phyloP scores from a whole-genome alignment of 2,329 filamentous ascomycete genomes.

The Cladobotryum protrusum region DNA sequence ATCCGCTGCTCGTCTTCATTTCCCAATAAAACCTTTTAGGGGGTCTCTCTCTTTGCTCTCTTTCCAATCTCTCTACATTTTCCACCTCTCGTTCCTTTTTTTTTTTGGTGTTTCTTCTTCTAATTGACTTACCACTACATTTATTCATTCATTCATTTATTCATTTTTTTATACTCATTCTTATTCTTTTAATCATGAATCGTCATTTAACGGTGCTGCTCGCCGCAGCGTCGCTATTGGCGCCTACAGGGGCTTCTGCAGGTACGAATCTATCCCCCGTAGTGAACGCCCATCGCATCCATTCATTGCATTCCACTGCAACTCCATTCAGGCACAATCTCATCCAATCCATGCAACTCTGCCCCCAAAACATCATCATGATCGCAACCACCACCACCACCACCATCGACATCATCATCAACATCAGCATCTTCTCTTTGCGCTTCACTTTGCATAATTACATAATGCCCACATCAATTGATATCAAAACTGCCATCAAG shows the following conservation, averaged over 20 bases:
- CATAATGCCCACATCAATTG: neutral
- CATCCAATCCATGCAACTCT: too few species aligned
- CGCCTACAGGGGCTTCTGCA: constrained; percentile 11
- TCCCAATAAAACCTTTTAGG: neutral
- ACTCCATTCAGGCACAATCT: neutral
- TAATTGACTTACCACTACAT: neutral
- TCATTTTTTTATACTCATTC: too few species aligned
- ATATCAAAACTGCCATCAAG: neutral
- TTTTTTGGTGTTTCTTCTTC: too few species aligned
- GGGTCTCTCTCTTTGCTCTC: neutral
- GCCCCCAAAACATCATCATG: too few species aligned
- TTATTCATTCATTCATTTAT: neutral
- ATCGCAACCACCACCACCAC: too few species aligned
- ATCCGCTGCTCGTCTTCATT: neutral
- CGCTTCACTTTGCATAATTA: too few species aligned
- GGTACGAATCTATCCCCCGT: constrained; percentile 11
- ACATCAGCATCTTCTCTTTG: too few species aligned
- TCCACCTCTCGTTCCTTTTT: neutral
- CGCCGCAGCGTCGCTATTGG: constrained; percentile 11
- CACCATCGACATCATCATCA: too few species aligned
- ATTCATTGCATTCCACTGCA: neutral
- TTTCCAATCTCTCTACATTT: neutral
- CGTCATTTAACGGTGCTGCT: constrained; percentile 14
- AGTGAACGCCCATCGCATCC: neutral
- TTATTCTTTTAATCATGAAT: constrained; percentile 1